Evolutionary conservation across 208 protist species (phyloP), one percentile per base, ranked within the genome.

Genomic region (Trypanosoma lewisi): DNA sequence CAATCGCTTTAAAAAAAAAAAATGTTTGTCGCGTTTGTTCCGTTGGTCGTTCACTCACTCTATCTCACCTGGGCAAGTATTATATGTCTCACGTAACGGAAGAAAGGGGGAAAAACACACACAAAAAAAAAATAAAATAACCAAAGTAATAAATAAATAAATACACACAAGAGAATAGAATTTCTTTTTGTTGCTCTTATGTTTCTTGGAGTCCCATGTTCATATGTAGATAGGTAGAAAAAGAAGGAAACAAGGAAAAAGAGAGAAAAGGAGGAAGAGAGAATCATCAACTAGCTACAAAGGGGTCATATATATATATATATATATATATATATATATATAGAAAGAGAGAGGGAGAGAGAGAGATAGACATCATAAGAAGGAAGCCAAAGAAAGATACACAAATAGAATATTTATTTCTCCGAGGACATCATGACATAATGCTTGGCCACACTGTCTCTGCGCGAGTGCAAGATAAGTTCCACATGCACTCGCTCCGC

Each of bases 391-490:
- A 33, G 7, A 36, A 8, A 53, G 6, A 5, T n/a, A 14, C 30
- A 53, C 0, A 34, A 17, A 34, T 36, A 33, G 30, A 41, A 17
- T 9, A 39, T 6, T 44, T 19, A 58, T 47, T 28, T 42, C 19
- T 33, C 17, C 7, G 2, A 42, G 16, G 53, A 42, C n/a, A 21
- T 44, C 33, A 4, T 44, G 31, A 64, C 21, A 28, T 55, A 64
- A 7, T 55, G 42, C 45, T 64, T 64, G 27, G 47, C 59, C 3
- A 31, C 21, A 31, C 28, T 31, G 27, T 64, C 59, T 39, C n/a
- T 25, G 12, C 59, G 59, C 14, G 44, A 55, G 11, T 14, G 28
- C 25, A 64, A 28, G 5, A 64, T 2, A 47, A 53, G 34, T 9
- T 27, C 28, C 31, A 64, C 48, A 25, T 54, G 59, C 47, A 6